Evolutionary conservation across 768 basidiomycete species (phyloP), one percentile per base, ranked within the genome.

Genomic region (Amanita molliuscula): DNA sequence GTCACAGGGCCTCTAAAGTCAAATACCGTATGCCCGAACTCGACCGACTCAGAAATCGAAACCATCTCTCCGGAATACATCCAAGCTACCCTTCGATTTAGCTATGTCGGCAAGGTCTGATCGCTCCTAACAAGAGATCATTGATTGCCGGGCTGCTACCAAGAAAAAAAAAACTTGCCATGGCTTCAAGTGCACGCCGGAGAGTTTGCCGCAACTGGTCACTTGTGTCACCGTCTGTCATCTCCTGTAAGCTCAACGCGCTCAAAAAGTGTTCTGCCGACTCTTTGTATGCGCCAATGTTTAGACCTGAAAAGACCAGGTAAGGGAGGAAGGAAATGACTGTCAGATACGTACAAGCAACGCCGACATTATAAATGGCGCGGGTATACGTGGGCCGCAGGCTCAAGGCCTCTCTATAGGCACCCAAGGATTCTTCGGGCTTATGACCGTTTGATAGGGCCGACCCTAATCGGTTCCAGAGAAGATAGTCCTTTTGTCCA

Each of bases 381-480:
- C 96, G 82, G 1, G 96, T 98, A 63, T 96, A 99, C 0, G 92
- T 94, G 23, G 96, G 96, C 34, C 92, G 79, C 42, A 97, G 69
- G 59, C 81, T 83, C 21, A 99, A 74, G 0, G 96, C 96, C 62
- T 93, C 82, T 52, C 88, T 76, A 63, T 99, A 96, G 11, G 85
- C 88, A 13, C 85, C 86, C 7, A 92, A 68, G 3, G 95, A 94
- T 63, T 94, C 91, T 64, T 98, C 96, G 0, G 96, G 92, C 54
- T 88, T 86, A 56, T 79, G 89, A 0, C 90, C 92, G 62, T 99
- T 99, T 5, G 93, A 95, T 21, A 99, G 73, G 3, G 86, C 90
- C 1, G 94, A 96, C 4, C 96, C 96, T 11, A 96, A 70, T 45
- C 96, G 74, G 64, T 99, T 99, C 96, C 96, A 99, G 10, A 98